Conservation (phyloP, 257 asterid species). For the Agastache rugosa region DNA sequence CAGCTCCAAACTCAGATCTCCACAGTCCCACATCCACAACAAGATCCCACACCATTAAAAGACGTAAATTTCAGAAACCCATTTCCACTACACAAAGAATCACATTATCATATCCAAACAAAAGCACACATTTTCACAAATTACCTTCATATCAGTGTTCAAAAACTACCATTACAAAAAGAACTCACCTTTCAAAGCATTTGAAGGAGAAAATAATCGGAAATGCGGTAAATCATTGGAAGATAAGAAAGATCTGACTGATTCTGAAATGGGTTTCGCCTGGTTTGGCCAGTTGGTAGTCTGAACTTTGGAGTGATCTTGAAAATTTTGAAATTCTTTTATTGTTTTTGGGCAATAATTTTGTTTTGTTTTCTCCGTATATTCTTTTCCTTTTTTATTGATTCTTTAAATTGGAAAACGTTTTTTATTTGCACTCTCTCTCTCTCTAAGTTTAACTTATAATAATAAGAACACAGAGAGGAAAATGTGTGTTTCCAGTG, state of each 20-base stretch:
- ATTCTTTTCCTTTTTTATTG: constrained; percentile 8
- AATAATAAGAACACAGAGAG: constrained; percentile 8
- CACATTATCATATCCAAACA: constrained; percentile 35
- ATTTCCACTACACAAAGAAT: constrained; percentile 30
- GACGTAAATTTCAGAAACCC: constrained; percentile 39
- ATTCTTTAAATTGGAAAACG: constrained; percentile 29
- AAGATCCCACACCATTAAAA: constrained; percentile 43
- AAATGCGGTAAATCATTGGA: constrained; percentile 34
- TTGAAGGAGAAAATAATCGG: constrained; percentile 33
- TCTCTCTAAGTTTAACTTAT: not conserved
- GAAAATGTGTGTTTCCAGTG: constrained; percentile 12
- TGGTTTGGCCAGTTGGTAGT: constrained; percentile 36
- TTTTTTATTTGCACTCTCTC: constrained; percentile 24
- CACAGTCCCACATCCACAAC: constrained; percentile 33
- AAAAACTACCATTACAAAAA: not conserved
- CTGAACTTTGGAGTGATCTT: constrained; percentile 39
- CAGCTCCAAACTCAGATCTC: constrained; percentile 43
- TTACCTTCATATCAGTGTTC: constrained; percentile 22
- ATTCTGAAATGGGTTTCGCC: constrained; percentile 42
- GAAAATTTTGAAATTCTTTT: constrained; percentile 24
- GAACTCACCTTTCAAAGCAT: constrained; percentile 47
- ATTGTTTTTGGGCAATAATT: constrained; percentile 21
- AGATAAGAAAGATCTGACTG: constrained; percentile 50
- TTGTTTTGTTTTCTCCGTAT: not conserved
- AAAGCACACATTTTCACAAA: constrained; percentile 31